Evolutionary conservation across 2,329 filamentous ascomycete species (phyloP).

Genomic region (Colletotrichum gloeosporioides): DNA sequence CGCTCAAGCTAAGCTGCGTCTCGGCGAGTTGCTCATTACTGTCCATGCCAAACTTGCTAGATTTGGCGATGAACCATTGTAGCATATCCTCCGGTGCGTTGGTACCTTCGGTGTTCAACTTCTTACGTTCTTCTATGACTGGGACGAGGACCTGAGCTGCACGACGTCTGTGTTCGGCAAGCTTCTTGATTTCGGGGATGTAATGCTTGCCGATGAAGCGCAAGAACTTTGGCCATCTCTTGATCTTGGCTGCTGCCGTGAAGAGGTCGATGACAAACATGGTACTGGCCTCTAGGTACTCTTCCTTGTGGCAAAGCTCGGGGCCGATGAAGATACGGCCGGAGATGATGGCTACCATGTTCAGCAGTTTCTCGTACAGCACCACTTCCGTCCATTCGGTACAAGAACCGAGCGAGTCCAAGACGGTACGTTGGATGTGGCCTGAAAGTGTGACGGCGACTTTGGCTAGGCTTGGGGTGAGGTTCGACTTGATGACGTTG

Average conservation of each 20-base stretch:
- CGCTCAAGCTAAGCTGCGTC: constrained; percentile 47
- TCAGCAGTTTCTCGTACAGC: background rate
- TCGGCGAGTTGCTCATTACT: constrained; percentile 28
- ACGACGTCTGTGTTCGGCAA: background rate
- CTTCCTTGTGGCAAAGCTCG: constrained; percentile 46
- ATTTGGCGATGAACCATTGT: background rate
- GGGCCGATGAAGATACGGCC: constrained; percentile 52
- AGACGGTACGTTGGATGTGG: constrained; percentile 26
- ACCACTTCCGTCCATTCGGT: background rate
- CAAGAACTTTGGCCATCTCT: background rate
- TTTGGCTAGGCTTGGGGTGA: background rate
- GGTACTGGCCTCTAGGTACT: constrained; percentile 43
- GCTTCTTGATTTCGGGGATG: background rate
- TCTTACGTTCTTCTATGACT: background rate
- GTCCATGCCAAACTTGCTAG: background rate
- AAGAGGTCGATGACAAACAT: background rate
- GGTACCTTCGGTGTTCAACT: background rate
- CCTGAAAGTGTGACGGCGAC: background rate
- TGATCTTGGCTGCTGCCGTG: background rate
- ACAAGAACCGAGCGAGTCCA: background rate
- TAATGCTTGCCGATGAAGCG: background rate
- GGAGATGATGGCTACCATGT: constrained; percentile 50
- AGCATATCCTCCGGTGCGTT: background rate
- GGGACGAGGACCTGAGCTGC: background rate
- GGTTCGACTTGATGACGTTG: background rate